phyloP scores from a whole-genome alignment of 371 early-diverging fungal genomes.

The Saksenaea oblongispora region DNA sequence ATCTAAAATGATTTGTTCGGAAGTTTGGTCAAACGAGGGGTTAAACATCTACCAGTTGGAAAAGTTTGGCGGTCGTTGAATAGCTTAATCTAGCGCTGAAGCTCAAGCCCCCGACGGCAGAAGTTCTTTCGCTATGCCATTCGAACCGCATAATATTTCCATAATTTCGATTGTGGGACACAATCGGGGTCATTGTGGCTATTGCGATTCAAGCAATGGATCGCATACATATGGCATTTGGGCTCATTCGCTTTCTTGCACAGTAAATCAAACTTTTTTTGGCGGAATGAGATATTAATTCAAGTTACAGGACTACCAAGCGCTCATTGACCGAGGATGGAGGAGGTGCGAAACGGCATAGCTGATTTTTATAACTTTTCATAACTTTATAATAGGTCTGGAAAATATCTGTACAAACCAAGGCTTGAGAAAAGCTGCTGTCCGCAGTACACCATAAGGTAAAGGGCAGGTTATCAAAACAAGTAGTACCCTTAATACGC shows the following conservation, averaged over 20 bases:
- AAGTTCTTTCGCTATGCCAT: not conserved
- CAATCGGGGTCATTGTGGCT: slow-evolving; percentile 54
- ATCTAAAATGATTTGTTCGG: too few species aligned
- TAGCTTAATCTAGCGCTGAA: not conserved
- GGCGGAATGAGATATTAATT: not conserved
- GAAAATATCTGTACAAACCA: slow-evolving; percentile 66
- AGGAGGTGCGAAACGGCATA: slow-evolving; percentile 44
- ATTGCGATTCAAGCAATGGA: slow-evolving; percentile 50
- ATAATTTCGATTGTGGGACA: slow-evolving; percentile 41
- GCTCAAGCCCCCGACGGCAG: not conserved
- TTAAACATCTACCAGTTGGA: too few species aligned
- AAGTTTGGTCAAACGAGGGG: too few species aligned
- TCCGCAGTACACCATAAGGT: slow-evolving; percentile 73
- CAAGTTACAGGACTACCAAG: slow-evolving; percentile 61
- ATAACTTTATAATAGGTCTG: slow-evolving; percentile 46
- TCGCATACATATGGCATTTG: slow-evolving; percentile 57
- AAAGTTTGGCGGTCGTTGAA: not conserved
- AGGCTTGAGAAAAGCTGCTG: slow-evolving; percentile 64
- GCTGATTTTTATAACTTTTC: too few species aligned
- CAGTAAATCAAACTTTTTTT: slow-evolving; percentile 18
- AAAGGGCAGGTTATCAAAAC: not conserved
- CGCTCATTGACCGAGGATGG: slow-evolving; percentile 71
- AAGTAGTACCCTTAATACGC: not conserved
- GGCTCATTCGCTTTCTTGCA: slow-evolving; percentile 51
- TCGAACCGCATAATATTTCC: slow-evolving; percentile 5